These are phyloP conservation scores for Fusarium sambucinum DNA, from an alignment of 2,329 filamentous ascomycete genomes.

Conservation along the genomic window DNA sequence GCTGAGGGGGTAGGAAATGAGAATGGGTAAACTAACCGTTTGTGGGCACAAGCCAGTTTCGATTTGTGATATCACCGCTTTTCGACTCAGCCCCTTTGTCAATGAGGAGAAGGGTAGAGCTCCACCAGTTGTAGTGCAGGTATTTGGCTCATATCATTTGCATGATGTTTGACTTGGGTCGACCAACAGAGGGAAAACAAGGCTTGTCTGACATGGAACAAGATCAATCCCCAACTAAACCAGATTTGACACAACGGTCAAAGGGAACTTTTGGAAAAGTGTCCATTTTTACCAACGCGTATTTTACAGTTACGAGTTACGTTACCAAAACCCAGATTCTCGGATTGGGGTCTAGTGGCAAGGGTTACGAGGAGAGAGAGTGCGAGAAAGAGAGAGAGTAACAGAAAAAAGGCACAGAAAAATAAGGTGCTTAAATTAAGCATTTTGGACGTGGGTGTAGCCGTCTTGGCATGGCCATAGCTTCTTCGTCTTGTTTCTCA, in stretches of 20 bases:
- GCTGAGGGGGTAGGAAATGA: slow-evolving; percentile 28
- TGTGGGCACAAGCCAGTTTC: slow-evolving; percentile 2
- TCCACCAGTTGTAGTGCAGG: not conserved
- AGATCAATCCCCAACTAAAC: slow-evolving; percentile 17
- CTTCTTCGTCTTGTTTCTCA: not conserved
- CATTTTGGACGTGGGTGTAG: slow-evolving; percentile 39
- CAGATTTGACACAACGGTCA: slow-evolving; percentile 22
- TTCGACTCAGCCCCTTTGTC: slow-evolving; percentile 25
- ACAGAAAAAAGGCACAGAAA: not conserved
- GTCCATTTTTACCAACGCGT: not conserved
- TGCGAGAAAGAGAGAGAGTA: not conserved
- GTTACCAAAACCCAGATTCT: not conserved
- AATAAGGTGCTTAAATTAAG: slow-evolving; percentile 33
- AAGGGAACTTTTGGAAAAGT: slow-evolving; percentile 29
- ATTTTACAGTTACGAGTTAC: not conserved
- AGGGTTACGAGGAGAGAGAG: not conserved
- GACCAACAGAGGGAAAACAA: not conserved
- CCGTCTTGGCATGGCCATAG: slow-evolving; percentile 39
- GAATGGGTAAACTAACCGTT: slow-evolving; percentile 11
- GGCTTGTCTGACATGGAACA: slow-evolving; percentile 25
- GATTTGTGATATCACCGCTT: slow-evolving; percentile 26
- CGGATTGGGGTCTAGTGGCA: not conserved
- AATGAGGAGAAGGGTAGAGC: not conserved
- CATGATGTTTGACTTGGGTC: slow-evolving; percentile 2
- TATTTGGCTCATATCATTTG: slow-evolving; percentile 39